Base-by-base conservation (phyloP, 768 basidiomycete genomes). In the Suillus subaureus region DNA sequence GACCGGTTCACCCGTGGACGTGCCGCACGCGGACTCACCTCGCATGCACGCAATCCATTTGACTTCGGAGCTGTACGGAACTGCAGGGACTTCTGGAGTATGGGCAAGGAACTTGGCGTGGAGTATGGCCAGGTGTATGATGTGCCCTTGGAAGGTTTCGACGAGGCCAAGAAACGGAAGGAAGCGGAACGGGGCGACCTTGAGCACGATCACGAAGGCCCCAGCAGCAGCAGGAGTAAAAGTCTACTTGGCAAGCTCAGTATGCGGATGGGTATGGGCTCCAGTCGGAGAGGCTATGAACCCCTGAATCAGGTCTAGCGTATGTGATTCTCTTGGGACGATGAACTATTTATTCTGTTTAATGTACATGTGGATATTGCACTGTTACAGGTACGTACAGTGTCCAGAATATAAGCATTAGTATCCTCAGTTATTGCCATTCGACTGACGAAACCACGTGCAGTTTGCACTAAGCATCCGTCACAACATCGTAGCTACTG, bases 51-150 rank as follows among this genome's bases (percentile, higher is more conserved):
- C 61, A 99, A 99, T 78, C 97, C 97, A 47, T 99, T 99, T 75
- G 94, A 97, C 77, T 71, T 92, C 26, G 96, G 96, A 2, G 55
- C 91, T 18, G 78, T 85, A 23, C 81, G 82, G 64, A 96, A 96
- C 74, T 96, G 94, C 76, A 87, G 85, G 71, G 97, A 99, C 80
- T 99, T 99, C 78, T 99, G 97, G 97, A 87, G 88, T 58, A 85
- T 85, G 64, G 94, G 96, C 28, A 82, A 83, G 66, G 92, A 94
- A 77, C 79, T 97, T 31, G 94, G 93, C 3, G 92, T 99, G 55
- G 90, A 96, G 75, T 99, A 97, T 79, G 92, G 93, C 62, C 81
- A 83, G 69, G 75, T 97, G 75, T 97, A 96, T 79, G 94, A 96
- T 77, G 87, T 99, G 31, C 96, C 96, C 6, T 68, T 81, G 3